phyloP scores from a whole-genome alignment of 371 early-diverging fungal species.

The Circinella minor region DNA sequence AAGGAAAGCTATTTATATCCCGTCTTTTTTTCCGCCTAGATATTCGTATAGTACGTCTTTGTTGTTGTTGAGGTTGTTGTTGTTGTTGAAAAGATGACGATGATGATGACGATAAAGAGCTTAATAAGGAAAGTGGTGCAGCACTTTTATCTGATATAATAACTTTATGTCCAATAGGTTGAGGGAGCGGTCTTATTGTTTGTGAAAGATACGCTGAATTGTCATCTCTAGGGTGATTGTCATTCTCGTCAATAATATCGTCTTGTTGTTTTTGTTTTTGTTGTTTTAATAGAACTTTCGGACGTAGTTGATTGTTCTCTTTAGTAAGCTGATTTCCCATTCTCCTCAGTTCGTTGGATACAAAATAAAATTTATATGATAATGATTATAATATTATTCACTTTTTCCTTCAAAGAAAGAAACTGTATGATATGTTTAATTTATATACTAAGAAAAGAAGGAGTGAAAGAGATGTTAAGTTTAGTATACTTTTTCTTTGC shows the following conservation, averaged over 20 bases:
- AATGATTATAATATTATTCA: too few species aligned
- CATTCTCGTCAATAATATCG: too few species aligned
- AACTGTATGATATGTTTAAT: too few species aligned
- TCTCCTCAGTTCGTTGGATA: too few species aligned
- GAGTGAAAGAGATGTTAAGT: too few species aligned
- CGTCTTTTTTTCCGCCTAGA: neutral
- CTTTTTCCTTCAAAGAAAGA: too few species aligned
- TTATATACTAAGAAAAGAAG: too few species aligned
- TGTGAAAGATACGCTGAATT: neutral
- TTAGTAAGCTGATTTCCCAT: conserved; percentile 21
- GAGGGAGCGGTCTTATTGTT: conserved; percentile 3
- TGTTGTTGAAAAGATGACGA: conserved; percentile 4
- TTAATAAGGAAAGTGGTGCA: conserved; percentile 18
- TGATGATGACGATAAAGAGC: conserved; percentile 14
- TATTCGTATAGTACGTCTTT: neutral
- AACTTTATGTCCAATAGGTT: conserved; percentile 32
- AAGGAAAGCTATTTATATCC: conserved; percentile 13
- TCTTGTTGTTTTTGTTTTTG: too few species aligned
- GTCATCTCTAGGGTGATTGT: too few species aligned
- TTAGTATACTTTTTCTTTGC: too few species aligned
- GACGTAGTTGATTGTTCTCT: neutral
- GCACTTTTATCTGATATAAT: conserved; percentile 24
- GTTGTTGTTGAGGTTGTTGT: neutral
- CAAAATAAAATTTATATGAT: neutral
- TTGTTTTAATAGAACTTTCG: too few species aligned